Conservation (phyloP, 2,329 filamentous ascomycete genomes). For the Scytalidium sp. region DNA sequence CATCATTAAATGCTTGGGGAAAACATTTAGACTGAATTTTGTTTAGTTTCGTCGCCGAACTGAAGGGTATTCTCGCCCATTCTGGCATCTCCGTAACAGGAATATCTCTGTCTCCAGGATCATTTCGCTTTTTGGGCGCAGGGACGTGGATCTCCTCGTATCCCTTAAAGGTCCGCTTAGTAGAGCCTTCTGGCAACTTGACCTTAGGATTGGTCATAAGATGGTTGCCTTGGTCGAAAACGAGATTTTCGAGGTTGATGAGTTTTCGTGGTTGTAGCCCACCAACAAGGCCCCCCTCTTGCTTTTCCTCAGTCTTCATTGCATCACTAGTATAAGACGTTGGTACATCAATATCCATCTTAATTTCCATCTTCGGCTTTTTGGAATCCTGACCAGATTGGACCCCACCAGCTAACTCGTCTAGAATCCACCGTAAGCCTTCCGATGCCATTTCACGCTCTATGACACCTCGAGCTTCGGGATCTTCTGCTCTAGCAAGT, state of each 20-base stretch:
- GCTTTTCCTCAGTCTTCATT: conserved; percentile 46
- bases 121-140: conserved; percentile 81
- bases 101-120: conserved; percentile 76
- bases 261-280: conserved; percentile 82
- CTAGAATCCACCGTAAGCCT: conserved; percentile 80
- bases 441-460: conserved; percentile 91
- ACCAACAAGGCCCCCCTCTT: conserved; percentile 70
- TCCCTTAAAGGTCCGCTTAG: conserved; percentile 92
- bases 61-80: conserved; percentile 87
- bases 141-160: conserved; percentile 99
- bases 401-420: conserved; percentile 78
- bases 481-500: conserved; percentile 77
- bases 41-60: conserved; percentile 82
- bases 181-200: conserved; percentile 88
- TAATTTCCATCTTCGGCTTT: conserved; percentile 76
- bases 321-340: conserved; percentile 52
- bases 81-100: conserved; percentile 87
- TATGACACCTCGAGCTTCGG: conserved; percentile 70
- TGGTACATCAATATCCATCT: conserved; percentile 87
- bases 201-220: conserved; percentile 99
- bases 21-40: conserved; percentile 95
- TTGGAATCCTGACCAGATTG: conserved; percentile 51
- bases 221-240: conserved; percentile 98
- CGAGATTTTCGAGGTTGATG: conserved; percentile 91
- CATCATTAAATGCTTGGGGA: conserved; percentile 84